These are phyloP conservation scores for Volvariella surrecta DNA, from an alignment of 1,284 basidiomycete genomes.

Conservation along the genomic window DNA sequence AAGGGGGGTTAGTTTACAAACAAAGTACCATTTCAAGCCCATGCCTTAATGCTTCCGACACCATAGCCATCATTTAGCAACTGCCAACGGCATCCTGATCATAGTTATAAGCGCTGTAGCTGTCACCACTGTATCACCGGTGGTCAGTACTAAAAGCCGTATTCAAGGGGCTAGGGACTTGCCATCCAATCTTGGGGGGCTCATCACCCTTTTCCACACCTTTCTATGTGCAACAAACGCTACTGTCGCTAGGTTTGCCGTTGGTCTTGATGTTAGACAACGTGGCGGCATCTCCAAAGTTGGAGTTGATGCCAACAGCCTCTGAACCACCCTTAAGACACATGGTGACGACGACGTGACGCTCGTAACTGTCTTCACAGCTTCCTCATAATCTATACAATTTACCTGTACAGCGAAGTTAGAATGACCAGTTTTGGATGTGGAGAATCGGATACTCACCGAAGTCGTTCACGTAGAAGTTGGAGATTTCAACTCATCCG, in stretches of 20 bases:
- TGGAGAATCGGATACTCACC: slow-evolving; percentile 9
- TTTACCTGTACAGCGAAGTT: slow-evolving; percentile 13
- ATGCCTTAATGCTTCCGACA: too few species aligned
- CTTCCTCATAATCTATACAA: slow-evolving; percentile 19
- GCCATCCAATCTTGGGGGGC: slow-evolving; percentile 20
- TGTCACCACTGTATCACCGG: slow-evolving; percentile 5
- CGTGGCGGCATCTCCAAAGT: slow-evolving; percentile 19
- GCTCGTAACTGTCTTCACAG: slow-evolving; percentile 14
- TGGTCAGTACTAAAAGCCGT: background rate
- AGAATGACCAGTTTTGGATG: background rate
- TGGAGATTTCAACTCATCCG: slow-evolving; percentile 15
- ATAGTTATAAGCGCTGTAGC: slow-evolving; percentile 7
- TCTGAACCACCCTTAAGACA: slow-evolving; percentile 15
- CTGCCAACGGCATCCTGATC: slow-evolving; percentile 6
- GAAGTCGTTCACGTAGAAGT: slow-evolving; percentile 18
- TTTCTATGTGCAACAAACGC: slow-evolving; percentile 18
- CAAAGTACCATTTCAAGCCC: too few species aligned
- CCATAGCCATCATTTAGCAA: slow-evolving; percentile 4
- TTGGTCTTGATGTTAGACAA: slow-evolving; percentile 16
- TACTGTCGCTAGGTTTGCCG: slow-evolving; percentile 15
- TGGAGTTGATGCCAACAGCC: slow-evolving; percentile 19
- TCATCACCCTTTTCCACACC: slow-evolving; percentile 17
- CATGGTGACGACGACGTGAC: slow-evolving; percentile 17
- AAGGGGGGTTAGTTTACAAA: too few species aligned
- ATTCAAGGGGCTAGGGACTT: slow-evolving; percentile 3